These are phyloP conservation scores for Arthrobotrys iridis DNA, from an alignment of 2,329 filamentous ascomycete species.

Conservation along the genomic window DNA sequence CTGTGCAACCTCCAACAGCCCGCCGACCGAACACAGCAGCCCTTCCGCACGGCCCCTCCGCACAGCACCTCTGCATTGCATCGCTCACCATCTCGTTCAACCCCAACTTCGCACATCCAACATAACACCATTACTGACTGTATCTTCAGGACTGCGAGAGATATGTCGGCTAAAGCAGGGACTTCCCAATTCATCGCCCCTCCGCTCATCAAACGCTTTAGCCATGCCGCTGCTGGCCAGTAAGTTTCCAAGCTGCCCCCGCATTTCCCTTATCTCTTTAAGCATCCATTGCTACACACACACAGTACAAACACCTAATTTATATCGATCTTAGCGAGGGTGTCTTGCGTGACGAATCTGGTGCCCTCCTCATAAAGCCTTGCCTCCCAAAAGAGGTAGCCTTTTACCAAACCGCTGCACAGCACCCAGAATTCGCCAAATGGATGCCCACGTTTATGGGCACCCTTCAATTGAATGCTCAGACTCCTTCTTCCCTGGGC, in stretches of 20 bases:
- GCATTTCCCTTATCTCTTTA: background rate
- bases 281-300: constrained; percentile 14
- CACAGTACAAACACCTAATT: constrained; percentile 4
- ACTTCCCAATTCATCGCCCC: constrained; percentile 41
- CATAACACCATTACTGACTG: background rate
- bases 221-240: constrained; percentile 84
- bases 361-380: constrained; percentile 91
- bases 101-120: background rate
- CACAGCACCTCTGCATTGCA: background rate
- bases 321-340: constrained; percentile 76
- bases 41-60: too few relatives aligned
- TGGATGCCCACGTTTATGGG: constrained; percentile 89
- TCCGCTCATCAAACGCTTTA: constrained; percentile 66
- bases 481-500: constrained; percentile 64
- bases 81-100: background rate
- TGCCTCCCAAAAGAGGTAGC: constrained; percentile 85
- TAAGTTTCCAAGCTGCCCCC: constrained; percentile 70
- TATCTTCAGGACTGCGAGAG: background rate
- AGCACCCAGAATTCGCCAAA: constrained; percentile 77
- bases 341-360: constrained; percentile 83
- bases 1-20: background rate
- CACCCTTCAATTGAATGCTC: constrained; percentile 74
- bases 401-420: constrained; percentile 81
- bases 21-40: background rate
- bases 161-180: background rate